A percentile compares a stretch with the other conserved stretches of the same genome.
Evolutionary conservation across 2,329 filamentous ascomycete species (phyloP).

Genomic region (Herpotrichia juniperi): DNA sequence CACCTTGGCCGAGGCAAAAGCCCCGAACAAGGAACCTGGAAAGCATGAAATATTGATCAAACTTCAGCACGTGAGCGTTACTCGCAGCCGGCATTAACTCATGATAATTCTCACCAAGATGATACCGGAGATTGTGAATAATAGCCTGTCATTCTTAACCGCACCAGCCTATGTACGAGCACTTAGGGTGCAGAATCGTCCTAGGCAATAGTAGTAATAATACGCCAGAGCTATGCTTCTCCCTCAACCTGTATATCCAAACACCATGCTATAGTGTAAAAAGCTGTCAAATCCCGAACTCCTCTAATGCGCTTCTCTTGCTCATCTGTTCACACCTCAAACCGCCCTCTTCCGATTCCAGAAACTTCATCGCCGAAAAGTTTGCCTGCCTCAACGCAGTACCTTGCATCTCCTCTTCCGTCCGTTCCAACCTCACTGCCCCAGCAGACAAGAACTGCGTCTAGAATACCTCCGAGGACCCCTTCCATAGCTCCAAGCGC

Average conservation of each 20-base stretch:
- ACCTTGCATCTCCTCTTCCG: slow-evolving; percentile 71
- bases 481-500: slow-evolving; percentile 91
- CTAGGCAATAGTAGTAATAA: background rate
- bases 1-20: background rate
- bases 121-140: too few species aligned
- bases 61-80: too few species aligned
- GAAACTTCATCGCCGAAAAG: slow-evolving; percentile 70
- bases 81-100: too few species aligned
- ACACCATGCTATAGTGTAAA: background rate
- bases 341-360: slow-evolving; percentile 28
- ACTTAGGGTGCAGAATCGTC: background rate
- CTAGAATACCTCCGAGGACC: slow-evolving; percentile 83
- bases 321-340: slow-evolving; percentile 24
- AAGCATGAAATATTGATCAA: too few species aligned
- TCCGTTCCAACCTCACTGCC: slow-evolving; percentile 71
- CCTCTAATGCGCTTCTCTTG: slow-evolving; percentile 12
- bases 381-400: slow-evolving; percentile 89
- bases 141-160: too few species aligned
- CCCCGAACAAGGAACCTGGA: background rate
- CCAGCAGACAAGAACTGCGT: slow-evolving; percentile 91
- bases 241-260: background rate
- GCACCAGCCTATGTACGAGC: too few species aligned
- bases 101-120: too few species aligned
- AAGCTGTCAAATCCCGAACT: slow-evolving; percentile 7
- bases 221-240: slow-evolving; percentile 1